Base-by-base conservation (phyloP, 2,329 filamentous ascomycete species). In the Ophiostoma fasciatum region DNA sequence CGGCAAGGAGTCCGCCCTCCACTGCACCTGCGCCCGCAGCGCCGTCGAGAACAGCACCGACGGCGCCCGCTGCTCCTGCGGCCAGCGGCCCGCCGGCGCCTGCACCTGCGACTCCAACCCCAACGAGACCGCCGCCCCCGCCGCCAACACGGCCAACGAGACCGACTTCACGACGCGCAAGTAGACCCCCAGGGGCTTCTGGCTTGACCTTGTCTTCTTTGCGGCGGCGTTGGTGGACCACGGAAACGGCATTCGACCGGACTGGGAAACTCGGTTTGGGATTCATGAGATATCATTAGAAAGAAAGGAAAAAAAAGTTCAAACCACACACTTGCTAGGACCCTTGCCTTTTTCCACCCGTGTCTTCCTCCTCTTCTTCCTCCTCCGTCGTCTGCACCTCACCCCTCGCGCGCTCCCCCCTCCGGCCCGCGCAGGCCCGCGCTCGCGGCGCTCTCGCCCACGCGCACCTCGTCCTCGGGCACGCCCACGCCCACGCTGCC, bases 21-120 rank as follows among this genome's bases (percentile, higher is more conserved):
- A 87, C 56, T 96, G 88, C 72, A 80, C 66, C 43, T 94, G 88
- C 63, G 74, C 74, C 50, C 87, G 83, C 58, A 71, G 85, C 4
- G 45, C 67, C 4, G 59, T 64, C 13, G 87, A 94, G 67, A 94
- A 94, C 66, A 61, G 61, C 28, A 55, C 82, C 38, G 57, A 64
- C 7, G 83, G 83, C 7, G 68, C 82, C 27, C 69, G 82, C 48
- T 94, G 84, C 68, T 85, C 81, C 30, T 93, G 85, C 66, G 73
- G 83, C 47, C 75, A 80, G 48, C 77, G 84, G 38, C 79, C 82
- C 17, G 82, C 78, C 40, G 81, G 82, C 41, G 63, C 76, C 50
- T 93, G 85, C 63, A 92, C 78, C 25, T 93, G 85, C 55, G 78
- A 84, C 58, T 87, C 82, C 56, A 71, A 71, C 14, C 55, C 69